Evolutionary conservation across 352 stramenopile species (phyloP), one percentile per base, ranked within the genome.

Genomic region (Nothophytophthora sp.): DNA sequence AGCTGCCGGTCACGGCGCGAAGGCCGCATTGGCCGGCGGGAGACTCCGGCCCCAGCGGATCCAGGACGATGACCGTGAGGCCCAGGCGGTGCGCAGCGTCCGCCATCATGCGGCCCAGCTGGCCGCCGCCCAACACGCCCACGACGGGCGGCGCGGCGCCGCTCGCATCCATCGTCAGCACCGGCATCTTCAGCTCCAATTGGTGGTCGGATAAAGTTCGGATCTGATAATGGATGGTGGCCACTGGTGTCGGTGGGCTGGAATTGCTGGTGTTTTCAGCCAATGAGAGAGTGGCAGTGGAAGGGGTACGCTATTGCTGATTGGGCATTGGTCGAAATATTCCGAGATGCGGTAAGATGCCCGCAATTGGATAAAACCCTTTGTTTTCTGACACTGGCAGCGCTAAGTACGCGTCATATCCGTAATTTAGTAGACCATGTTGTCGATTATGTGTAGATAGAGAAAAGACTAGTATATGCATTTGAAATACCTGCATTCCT

Each of bases 41-140:
- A 39, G 67, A 92, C 15, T 52, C 60, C 19, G 60, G 81, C 43
- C 90, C 90, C 10, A 90, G 63, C 10, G 92, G 89, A 70, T 99
- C 97, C 25, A 99, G 76, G 53, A 98, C 94, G 33, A 86, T 68
- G 50, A 99, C 86, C 59, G 91, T 51, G 18, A 99, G 72, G 24
- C 94, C 95, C 8, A 99, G 76, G 24, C 96, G 94, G 53, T 98
- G 92, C 8, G 92, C 94, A 36, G 97, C 96, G 42, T 97, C 73
- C n/a, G 90, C 95, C 95, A 99, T 99, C 97, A 99, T 99, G 56
- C 96, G 94, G 38, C 96, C 97, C 36, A 99, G 77, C 67, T 99
- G 97, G 36, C 97, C 97, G 46, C 97, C 97, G 47, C 97, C 97
- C 19, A 99, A 74, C 29, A 98, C 83, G 46, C 92, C 90, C 43